Percentiles rank a stretch among this genome's conserved stretches.
Evolutionary conservation across 2,329 filamentous ascomycete species (phyloP).

Genomic region (Emericellopsis atlantica): DNA sequence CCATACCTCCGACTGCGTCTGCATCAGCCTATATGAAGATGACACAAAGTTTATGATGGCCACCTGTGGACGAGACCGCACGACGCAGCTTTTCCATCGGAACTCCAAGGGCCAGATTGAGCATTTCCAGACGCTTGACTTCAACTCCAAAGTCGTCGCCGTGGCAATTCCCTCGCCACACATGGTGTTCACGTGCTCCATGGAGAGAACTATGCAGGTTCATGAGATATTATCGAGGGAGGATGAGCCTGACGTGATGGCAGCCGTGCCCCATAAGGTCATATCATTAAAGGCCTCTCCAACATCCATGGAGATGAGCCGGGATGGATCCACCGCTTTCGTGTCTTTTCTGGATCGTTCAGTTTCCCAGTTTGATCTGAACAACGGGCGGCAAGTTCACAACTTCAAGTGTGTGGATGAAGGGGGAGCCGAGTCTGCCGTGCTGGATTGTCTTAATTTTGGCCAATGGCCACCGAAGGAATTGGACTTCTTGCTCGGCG

Average conservation of each 20-base stretch:
- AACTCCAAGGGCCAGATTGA: conserved; percentile 47
- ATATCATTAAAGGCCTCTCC: conserved; percentile 81
- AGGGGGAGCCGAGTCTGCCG: conserved; percentile 67
- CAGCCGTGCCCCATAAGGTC: conserved; percentile 64
- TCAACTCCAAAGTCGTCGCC: conserved; percentile 72
- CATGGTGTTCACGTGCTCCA: conserved; percentile 71
- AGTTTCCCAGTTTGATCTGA: conserved; percentile 47
- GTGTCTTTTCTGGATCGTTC: conserved; percentile 50
- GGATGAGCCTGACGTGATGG: conserved; percentile 49
- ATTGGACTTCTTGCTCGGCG: conserved; percentile 62
- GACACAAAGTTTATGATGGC: conserved; percentile 56
- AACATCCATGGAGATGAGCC: conserved; percentile 64
- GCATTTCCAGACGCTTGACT: conserved; percentile 86
- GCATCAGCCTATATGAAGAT: conserved; percentile 59
- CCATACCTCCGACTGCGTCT: conserved; percentile 74
- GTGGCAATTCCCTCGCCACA: conserved; percentile 62
- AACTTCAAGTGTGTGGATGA: conserved; percentile 78
- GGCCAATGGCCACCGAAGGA: conserved; percentile 41
- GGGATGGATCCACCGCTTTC: conserved; percentile 45
- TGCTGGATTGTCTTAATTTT: conserved; percentile 66
- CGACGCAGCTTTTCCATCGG: conserved; percentile 75
- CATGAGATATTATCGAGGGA: conserved; percentile 66
- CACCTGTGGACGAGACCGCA: conserved; percentile 78
- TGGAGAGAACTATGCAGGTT: conserved; percentile 77
- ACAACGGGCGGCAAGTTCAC: conserved; percentile 54